Base-by-base conservation (phyloP, 495 filamentous ascomycete species). In the Emericellopsis terricola region DNA sequence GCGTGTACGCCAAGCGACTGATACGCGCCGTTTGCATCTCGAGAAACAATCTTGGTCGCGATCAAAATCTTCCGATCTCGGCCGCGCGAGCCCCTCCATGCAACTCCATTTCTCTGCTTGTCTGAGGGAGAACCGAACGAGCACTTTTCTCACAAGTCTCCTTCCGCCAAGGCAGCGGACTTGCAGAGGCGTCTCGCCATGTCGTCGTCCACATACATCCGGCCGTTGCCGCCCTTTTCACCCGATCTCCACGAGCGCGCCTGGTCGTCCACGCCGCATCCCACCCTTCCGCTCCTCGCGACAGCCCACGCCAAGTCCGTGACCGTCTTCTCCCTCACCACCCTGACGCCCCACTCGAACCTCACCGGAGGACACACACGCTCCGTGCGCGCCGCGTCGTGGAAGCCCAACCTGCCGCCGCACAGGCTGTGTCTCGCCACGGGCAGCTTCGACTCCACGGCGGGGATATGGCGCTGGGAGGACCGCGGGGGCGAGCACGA, bases 331-430 rank as follows among this genome's bases (percentile, higher is more conserved):
- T 89, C 80, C 15, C 74, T 96, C 13, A 65, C 66, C 15, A 79
- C 76, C 42, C 80, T 91, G 49, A 70, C 69, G 8, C 66, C 81
- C 14, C 76, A 85, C 41, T 81, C 75, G 33, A 71, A 69, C 2
- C 76, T 97, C 17, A 70, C 77, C 7, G 83, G 84, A 27, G 89
- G 87, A 2, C 89, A 97, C 55, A 81, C 85, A 37, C 80, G 89
- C 28, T 82, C 75, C 38, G 69, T 97, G 9, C 71, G 89, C 27
- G 65, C 71, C 28, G 68, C 69, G 8, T 76, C 81, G 23, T 97
- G 89, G 89, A 84, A 89, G 51, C 86, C 87, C 2, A 60, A 64
- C 30, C 47, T 69, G 35, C 29, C 49, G 24, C 47, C 57, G 17
- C 64, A 71, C 28, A 65, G 78, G 42, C 73, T 75, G 37, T 77